Evolutionary conservation across 164 flowering plant genomes (phyloP).

Genomic region (Cinnamomum micranthum): DNA sequence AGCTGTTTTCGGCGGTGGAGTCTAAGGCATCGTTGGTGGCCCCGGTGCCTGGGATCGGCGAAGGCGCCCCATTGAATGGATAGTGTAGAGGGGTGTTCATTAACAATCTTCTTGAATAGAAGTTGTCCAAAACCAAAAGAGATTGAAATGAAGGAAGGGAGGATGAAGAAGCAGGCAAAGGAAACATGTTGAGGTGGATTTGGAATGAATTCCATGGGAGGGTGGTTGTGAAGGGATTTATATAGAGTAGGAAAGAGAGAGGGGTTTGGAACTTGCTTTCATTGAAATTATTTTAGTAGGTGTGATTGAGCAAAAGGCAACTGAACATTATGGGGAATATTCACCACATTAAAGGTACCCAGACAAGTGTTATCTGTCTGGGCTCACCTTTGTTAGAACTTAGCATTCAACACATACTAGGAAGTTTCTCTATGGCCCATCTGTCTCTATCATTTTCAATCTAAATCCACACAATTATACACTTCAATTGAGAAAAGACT

Average conservation of each 20-base stretch:
- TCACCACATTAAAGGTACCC: no score
- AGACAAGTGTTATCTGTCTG: no score
- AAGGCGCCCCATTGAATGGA: neutral
- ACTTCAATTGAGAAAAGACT: no score
- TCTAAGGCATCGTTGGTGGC: neutral
- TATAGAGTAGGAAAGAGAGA: neutral
- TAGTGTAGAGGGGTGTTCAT: neutral
- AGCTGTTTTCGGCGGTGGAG: constrained; percentile 23
- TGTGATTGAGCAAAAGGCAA: no score
- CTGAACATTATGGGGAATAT: no score
- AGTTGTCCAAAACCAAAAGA: neutral
- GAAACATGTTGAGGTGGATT: neutral
- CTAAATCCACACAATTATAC: no score
- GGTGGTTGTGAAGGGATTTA: neutral
- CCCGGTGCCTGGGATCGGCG: neutral
- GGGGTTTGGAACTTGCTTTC: neutral
- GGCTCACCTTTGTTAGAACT: no score
- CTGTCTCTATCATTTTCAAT: no score
- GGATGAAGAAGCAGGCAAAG: neutral
- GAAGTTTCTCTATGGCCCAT: no score
- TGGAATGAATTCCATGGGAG: neutral
- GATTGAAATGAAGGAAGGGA: neutral
- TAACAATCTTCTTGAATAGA: neutral
- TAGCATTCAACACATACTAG: no score
- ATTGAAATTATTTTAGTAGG: no score